Evolutionary conservation across 1,284 basidiomycete genomes (phyloP), one percentile per base, ranked within the genome.

Genomic region (Cryptococcus maquisensis): DNA sequence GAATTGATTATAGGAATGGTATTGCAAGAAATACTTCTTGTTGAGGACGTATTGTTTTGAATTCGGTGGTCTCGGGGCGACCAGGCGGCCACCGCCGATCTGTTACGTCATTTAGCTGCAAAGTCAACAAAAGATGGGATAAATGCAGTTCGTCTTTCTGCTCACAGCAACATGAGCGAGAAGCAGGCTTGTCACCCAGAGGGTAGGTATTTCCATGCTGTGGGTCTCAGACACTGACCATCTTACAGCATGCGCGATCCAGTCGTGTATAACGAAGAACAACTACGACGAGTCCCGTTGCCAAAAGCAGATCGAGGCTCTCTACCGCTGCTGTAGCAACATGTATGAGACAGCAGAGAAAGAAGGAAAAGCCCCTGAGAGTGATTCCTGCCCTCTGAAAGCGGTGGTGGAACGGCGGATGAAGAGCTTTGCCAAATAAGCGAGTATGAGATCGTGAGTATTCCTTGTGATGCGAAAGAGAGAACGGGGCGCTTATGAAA

Each of bases 251-350:
- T 75, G 73, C 55, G 71, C 66, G 3, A 75, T 75, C 54, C 73
- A 75, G 51, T 52, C 57, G 32, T 75, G 73, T 55, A 61, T 75
- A n/a, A 44, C 55, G 9, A 54, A 56, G 24, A 64, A 67, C 60
- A 64, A 64, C 45, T 73, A 69, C 59, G 59, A 67, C 61, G 69
- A 75, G 47, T 48, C 59, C 28, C 67, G 66, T 54, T 75, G 73
- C 52, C 47, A 60, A 35, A 39, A 51, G 12, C 59, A 61, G 39
- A 65, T 75, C 36, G 54, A 56, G 12, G 47, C 55, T 3, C 64
- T 75, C 21, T 75, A 75, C 59, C 47, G 48, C 41, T 75, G 73
- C 60, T 75, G 73, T 48, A 52, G 55, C 32, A 56, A 56, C 20
- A 71, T 75, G 70, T 75, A 75, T 52, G 38, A n/a, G 8, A 53